Evolutionary conservation across 495 filamentous ascomycete genomes (phyloP).

Genomic region (Entonaema liquescens): DNA sequence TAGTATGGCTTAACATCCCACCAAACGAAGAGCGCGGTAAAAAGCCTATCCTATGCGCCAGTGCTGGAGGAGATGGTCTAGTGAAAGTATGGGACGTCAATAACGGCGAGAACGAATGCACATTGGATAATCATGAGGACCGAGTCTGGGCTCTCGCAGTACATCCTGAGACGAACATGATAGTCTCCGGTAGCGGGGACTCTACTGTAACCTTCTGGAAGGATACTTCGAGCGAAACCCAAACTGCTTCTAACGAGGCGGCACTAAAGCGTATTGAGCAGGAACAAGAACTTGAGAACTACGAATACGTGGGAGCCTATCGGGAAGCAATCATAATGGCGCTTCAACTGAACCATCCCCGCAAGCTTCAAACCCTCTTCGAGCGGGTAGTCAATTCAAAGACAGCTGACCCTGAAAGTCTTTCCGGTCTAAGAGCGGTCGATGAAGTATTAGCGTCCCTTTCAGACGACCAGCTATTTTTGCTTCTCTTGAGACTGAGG

Average conservation of each 20-base stretch:
- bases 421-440: conserved; percentile 79
- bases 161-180: conserved; percentile 70
- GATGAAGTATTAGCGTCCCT: conserved; percentile 85
- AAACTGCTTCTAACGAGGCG: conserved; percentile 71
- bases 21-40: conserved; percentile 55
- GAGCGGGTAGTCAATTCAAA: conserved; percentile 75
- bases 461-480: conserved; percentile 81
- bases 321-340: conserved; percentile 92
- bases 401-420: conserved; percentile 65
- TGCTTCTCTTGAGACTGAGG: conserved; percentile 77
- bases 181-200: conserved; percentile 91
- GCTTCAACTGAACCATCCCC: conserved; percentile 91
- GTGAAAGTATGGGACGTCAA: conserved; percentile 94
- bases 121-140: conserved; percentile 95
- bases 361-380: conserved; percentile 82
- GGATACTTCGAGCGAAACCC: conserved; percentile 86
- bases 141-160: conserved; percentile 86
- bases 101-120: conserved; percentile 81
- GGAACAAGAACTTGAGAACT: conserved; percentile 91
- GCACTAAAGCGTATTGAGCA: conserved; percentile 85
- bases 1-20: conserved; percentile 82
- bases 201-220: conserved; percentile 93
- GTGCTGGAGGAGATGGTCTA: conserved; percentile 92
- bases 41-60: conserved; percentile 73
- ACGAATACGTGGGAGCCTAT: conserved; percentile 83